Evolutionary conservation across 139 green algal species (phyloP), one percentile per base, ranked within the genome.

Genomic region (Closterium sp.): DNA sequence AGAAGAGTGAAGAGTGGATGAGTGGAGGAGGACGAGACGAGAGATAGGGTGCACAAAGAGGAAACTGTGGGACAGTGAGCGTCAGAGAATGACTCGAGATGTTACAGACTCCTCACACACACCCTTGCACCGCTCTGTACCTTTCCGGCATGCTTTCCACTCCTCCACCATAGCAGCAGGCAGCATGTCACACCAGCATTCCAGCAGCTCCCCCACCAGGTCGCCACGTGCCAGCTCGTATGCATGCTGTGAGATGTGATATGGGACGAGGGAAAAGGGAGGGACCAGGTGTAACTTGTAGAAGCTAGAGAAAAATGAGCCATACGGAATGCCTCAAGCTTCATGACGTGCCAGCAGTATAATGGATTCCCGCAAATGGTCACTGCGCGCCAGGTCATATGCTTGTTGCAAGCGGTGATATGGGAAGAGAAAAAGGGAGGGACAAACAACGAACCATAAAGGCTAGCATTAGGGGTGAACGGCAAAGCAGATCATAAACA

Each of bases 121-220:
- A 24, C 62, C 62, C 62, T 79, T 27, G 4, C 17, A 27, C 17
- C 62, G 62, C 62, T 27, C 62, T 24, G 17, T 24, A 92, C 90
- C 90, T 92, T 92, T 92, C 24, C 90, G 86, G 87, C 50, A 91
- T 28, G 86, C 29, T 21, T 84, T 89, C 92, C 92, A 94, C 85
- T 94, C 92, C 24, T 94, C 92, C 5, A 27, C 38, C 21, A 94
- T 70, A 29, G 45, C 84, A 24, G 30, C 32, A 27, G 92, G 73
- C 10, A 94, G 13, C 70, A 94, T 27, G 85, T 94, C 92, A 31
- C 92, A 94, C 90, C 92, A 94, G 86, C 90, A 94, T 11, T 93
- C 90, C n/a, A 87, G 29, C 0, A 94, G 10, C 29, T 92, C 90
- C 24, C 27, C 21, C n/a, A 62, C 24, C 32, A 94, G n/a, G n/a